Evolutionary conservation across 768 basidiomycete genomes (phyloP), one percentile per base, ranked within the genome.

Genomic region (Holtermanniella nyarrowii): DNA sequence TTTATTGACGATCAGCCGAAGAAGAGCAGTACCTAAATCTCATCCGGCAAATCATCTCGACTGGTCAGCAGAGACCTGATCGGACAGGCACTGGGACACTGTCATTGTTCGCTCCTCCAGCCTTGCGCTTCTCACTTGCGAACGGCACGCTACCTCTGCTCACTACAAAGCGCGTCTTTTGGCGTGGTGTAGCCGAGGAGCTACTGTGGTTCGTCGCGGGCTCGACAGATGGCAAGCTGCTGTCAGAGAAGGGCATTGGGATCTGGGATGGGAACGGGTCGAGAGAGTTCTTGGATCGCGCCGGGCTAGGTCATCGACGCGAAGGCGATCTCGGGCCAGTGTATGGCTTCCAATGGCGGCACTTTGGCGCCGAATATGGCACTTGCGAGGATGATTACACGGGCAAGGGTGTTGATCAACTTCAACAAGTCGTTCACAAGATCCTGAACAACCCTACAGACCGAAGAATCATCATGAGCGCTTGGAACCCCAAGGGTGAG

Each of bases 201-300:
- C 80, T 99, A 1, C 76, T 97, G 5, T 99, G 93, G 93, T 99
- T 99, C 64, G 74, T 95, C 14, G 75, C 76, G 31, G 91, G 93
- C 1, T 78, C 76, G 5, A 96, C 91, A 0, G 88, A 95, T 73
- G 81, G 86, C 0, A 82, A 75, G 4, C 59, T 82, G 0, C 78
- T 99, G 39, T 80, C 82, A 1, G 76, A 78, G 25, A 86, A 86
- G 67, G 89, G 88, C 47, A 79, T 97, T 55, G 86, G 86, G 70
- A 97, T 99, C 61, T 99, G 95, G 95, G 90, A 96, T 67, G 90
- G 91, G 0, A 97, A 99, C 58, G 91, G 88, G 5, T 84, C 84
- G 2, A 80, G 83, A 55, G 84, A 80, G 59, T 97, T 93, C 63
- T 73, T 97, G 24, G 86, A 89, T 65, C 78, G 78, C 52, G 76